Conservation (phyloP, 495 filamentous ascomycete species). For the Cryomyces minteri region DNA sequence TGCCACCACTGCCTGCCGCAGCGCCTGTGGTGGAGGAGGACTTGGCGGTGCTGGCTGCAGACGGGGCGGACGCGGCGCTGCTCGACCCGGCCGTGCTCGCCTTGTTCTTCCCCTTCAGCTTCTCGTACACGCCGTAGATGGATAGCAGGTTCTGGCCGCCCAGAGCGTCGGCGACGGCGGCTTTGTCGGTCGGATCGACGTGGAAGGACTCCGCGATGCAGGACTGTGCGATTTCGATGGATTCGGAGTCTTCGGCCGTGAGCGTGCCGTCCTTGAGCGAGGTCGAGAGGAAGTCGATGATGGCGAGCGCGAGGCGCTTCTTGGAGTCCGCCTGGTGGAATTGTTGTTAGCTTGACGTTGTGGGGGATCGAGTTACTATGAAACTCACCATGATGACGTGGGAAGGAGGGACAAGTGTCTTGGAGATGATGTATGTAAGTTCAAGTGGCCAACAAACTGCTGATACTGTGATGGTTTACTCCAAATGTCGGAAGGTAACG, state of each 20-base stretch:
- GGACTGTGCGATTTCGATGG: slow-evolving; percentile 76
- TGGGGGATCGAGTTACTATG: too few relatives aligned
- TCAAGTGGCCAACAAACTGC: too few relatives aligned
- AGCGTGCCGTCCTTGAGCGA: slow-evolving; percentile 82
- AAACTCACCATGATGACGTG: too few relatives aligned
- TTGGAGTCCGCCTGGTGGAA: slow-evolving; percentile 31
- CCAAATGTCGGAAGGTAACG: too few relatives aligned
- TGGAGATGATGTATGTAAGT: too few relatives aligned
- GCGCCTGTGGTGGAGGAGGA: slow-evolving; percentile 3
- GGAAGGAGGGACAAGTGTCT: too few relatives aligned
- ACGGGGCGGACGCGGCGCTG: slow-evolving; percentile 14
- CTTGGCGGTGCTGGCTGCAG: not conserved
- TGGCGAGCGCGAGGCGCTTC: slow-evolving; percentile 90
- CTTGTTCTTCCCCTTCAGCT: slow-evolving; percentile 54
- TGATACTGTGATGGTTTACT: too few relatives aligned
- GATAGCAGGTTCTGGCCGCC: slow-evolving; percentile 67
- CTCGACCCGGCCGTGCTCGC: slow-evolving; percentile 16
- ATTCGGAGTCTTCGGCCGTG: slow-evolving; percentile 68
- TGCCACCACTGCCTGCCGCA: slow-evolving; percentile 16
- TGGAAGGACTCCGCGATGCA: slow-evolving; percentile 92
- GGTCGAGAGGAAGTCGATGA: slow-evolving; percentile 81
- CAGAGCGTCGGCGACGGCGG: slow-evolving; percentile 56
- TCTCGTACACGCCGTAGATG: slow-evolving; percentile 94
- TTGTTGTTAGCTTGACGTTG: too few relatives aligned
- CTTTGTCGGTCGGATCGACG: slow-evolving; percentile 63